Evolutionary conservation across 495 filamentous ascomycete genomes (phyloP).

Genomic region (Penicillium cataractarum): DNA sequence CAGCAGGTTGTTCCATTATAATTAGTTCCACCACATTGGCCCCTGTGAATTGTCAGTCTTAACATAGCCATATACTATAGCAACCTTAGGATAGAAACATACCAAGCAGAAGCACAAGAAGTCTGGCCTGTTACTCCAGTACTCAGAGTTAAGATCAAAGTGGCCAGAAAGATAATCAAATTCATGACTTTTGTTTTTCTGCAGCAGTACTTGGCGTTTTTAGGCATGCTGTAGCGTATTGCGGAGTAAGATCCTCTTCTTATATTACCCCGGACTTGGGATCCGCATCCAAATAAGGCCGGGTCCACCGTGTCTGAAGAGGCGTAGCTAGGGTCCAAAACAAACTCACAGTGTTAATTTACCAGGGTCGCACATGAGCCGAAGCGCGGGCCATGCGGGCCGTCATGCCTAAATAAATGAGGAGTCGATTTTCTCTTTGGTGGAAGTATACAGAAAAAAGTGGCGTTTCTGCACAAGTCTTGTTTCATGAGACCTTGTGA

Average conservation of each 20-base stretch:
- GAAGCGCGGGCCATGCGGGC: background rate
- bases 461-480: background rate
- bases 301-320: background rate
- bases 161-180: background rate
- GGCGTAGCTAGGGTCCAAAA: background rate
- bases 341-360: background rate
- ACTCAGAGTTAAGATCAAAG: background rate
- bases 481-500: background rate
- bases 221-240: background rate
- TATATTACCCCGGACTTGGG: background rate
- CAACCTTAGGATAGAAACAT: background rate
- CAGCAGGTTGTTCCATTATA: conserved; percentile 6
- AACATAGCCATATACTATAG: background rate
- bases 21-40: conserved; percentile 3
- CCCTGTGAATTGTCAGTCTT: background rate
- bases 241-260: background rate
- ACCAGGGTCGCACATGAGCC: background rate
- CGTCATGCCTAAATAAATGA: background rate
- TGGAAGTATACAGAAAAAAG: background rate
- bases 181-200: background rate
- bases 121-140: background rate
- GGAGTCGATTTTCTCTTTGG: background rate
- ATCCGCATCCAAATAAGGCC: background rate
- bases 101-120: conserved; percentile 3
- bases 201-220: background rate